Conservation (phyloP, 371 early-diverging fungal genomes). For the Phascolomyces articulosus region DNA sequence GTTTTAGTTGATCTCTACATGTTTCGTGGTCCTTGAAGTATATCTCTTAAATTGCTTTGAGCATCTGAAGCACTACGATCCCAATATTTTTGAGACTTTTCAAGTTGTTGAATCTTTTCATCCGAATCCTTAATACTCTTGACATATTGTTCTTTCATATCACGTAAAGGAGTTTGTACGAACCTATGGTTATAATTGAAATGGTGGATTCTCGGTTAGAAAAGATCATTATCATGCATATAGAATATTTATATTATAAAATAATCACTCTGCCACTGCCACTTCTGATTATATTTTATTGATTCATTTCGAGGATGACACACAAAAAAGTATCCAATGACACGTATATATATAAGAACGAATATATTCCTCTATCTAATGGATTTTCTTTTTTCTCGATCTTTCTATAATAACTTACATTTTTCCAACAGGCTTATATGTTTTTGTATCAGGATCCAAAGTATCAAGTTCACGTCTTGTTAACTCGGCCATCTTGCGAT, state of each 20-base stretch:
- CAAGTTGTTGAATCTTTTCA: constrained; percentile 63
- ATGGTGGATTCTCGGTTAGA: too few species aligned
- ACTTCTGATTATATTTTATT: too few species aligned
- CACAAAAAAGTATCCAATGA: too few species aligned
- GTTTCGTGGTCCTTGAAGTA: constrained; percentile 57
- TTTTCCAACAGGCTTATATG: constrained; percentile 80
- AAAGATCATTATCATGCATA: too few species aligned
- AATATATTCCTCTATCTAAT: too few species aligned
- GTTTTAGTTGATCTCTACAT: constrained; percentile 26
- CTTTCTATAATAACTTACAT: constrained; percentile 50
- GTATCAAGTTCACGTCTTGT: constrained; percentile 73
- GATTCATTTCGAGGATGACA: too few species aligned
- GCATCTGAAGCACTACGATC: constrained; percentile 71
- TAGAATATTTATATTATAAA: too few species aligned
- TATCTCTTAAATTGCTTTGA: constrained; percentile 69
- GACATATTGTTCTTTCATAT: constrained; percentile 59
- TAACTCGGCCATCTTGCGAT: constrained; percentile 71
- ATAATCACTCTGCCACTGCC: too few species aligned
- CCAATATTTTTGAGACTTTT: constrained; percentile 78
- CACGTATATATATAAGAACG: too few species aligned
- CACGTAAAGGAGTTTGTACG: constrained; percentile 61
- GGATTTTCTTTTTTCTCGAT: too few species aligned
- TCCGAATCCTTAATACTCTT: constrained; percentile 47
- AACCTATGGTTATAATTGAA: constrained; percentile 46
- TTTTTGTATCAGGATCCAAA: constrained; percentile 57